phyloP scores from a whole-genome alignment of 345 rosid genomes.

The Eucalyptus sideroxylon region DNA sequence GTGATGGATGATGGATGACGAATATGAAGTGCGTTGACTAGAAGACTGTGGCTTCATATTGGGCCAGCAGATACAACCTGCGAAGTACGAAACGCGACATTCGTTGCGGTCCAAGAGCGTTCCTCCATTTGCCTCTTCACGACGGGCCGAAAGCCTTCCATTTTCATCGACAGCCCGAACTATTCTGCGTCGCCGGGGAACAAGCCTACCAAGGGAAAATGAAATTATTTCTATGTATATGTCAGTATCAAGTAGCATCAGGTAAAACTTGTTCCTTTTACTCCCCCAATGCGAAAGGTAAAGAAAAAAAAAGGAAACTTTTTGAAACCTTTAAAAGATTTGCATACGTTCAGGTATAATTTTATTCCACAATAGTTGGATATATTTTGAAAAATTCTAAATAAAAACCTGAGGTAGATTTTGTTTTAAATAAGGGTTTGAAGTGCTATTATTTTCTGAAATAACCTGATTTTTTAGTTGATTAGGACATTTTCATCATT shows the following conservation, averaged over 20 bases:
- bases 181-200: neutral
- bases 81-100: neutral
- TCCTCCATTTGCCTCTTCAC: neutral
- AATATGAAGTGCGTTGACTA: neutral
- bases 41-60: neutral
- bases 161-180: neutral
- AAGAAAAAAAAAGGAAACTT: neutral
- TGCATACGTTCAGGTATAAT: neutral
- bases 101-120: neutral
- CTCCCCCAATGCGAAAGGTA: neutral
- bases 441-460: fast-evolving
- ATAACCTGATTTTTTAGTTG: no score
- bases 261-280: neutral
- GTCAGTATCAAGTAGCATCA: neutral
- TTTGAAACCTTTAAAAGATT: neutral
- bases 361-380: neutral
- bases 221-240: neutral
- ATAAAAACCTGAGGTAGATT: fast-evolving
- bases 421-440: fast-evolving
- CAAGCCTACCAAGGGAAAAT: neutral
- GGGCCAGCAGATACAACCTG: neutral
- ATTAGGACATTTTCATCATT: no score
- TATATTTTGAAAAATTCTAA: neutral
- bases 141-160: neutral
- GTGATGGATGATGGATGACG: neutral